Evolutionary conservation across 1,284 basidiomycete species (phyloP), one percentile per base, ranked within the genome.

Genomic region (Marasmius oreades): DNA sequence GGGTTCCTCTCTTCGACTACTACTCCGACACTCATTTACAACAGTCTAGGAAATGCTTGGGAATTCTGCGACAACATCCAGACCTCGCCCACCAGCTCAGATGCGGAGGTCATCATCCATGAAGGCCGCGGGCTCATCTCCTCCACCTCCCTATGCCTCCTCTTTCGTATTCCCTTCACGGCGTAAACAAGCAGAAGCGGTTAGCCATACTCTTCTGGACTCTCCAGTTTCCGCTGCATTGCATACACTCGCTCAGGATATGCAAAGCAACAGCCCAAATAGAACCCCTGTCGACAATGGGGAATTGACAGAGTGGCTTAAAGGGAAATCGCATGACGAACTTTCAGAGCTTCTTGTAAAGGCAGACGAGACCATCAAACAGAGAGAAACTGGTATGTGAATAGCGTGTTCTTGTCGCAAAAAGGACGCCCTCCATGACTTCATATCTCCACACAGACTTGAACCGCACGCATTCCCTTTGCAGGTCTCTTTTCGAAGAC

Each of bases 341-440:
- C 33, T 55, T 23, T 55, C 54, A 26, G 54, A 55, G 26, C 33
- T 55, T 22, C 77, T 92, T 22, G 45, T 80, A 83, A 84, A 84
- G 66, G 90, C 88, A 2, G 86, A 87, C 59, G 79, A 75, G 55
- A 73, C 92, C 47, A 92, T 94, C 59, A 86, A 83, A 65, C 84
- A 86, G 57, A 78, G 89, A 45, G 90, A 91, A 70, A 79, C 80
- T 64, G 90, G 91, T 90, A 66, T 57, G 83, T 68, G 20, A 10
- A 55, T 46, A 28, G 50, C 10, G 47, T 59, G 28, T 28, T 57
- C 14, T n/a, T 46, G 10, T 51, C 45, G 20, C 18, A 47, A 31
- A 42, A 51, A 18, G 52, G 57, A 52, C 10, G 56, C 55, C 56
- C 16, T 57, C 50, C 51, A 57, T 55, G 52, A 51, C 52, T 58